Evolutionary conservation across 225 moss, liverwort and hornwort species (phyloP), one percentile per base, ranked within the genome.

Genomic region (Takakia lepidozioides): DNA sequence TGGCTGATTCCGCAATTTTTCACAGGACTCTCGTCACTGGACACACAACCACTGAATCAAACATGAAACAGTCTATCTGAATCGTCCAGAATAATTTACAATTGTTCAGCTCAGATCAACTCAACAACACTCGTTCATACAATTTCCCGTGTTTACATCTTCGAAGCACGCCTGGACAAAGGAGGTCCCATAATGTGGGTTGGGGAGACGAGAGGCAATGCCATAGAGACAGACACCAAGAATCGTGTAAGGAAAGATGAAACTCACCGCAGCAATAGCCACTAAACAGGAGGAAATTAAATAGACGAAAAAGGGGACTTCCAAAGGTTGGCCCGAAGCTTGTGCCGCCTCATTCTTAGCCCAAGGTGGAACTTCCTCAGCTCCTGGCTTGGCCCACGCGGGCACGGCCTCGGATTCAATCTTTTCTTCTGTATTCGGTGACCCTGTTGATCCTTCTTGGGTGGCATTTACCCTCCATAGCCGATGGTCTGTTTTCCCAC

Each of bases 281-380:
- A 98, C 86, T 19, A 98, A 48, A 62, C 55, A 67, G 43, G 95
- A 98, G 25, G 82, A 87, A 56, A 85, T 3, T 20, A 98, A 63
- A 61, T 98, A 98, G 14, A 83, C 80, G 23, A 68, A 58, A 43
- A 98, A 90, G 3, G 90, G 86, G 19, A 87, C 26, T 40, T 80
- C 86, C 58, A 69, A 67, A 0, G 64, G 52, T 1, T 25, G 48
- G 17, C 54, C 60, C 13, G 61, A 58, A 10, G 82, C 66, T 28
- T 69, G 55, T 3, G 87, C 70, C 9, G 77, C 72, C 49, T 98
- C 95, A 41, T 71, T 87, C 58, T 52, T 58, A 0, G 90, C 95
- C 95, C 95, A 98, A 3, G 95, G 95, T 17, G 95, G 95, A 14
- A 83, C 80, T 63, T 90, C 95, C 8, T 73, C 87, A 29, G 82